Evolutionary conservation across 192 early-diverging fungal species (phyloP).

Genomic region (Polychytrium aggregatum): DNA sequence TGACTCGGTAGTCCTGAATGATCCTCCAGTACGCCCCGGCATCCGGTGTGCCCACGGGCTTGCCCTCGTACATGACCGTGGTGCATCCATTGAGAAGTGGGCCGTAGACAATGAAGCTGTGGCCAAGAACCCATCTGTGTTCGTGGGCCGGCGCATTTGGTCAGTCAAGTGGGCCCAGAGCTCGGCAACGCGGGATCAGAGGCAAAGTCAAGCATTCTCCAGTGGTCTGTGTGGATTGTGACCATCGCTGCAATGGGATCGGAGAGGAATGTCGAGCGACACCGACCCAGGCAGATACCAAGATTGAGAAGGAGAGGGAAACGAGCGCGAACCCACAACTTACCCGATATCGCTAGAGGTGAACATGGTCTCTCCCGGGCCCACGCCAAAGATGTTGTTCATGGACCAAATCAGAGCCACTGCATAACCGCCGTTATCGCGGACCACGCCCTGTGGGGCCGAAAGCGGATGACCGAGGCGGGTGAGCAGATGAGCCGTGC

Average conservation of each 20-base stretch:
- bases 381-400: conserved; percentile 58
- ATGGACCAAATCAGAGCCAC: conserved; percentile 60
- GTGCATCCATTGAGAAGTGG: conserved; percentile 67
- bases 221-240: too few species aligned
- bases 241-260: too few species aligned
- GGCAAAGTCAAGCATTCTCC: too few species aligned
- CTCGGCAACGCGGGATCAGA: too few species aligned
- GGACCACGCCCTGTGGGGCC: conserved; percentile 59
- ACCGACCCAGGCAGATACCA: too few species aligned
- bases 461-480: too few species aligned
- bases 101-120: conserved; percentile 71
- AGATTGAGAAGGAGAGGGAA: too few species aligned
- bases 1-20: conserved; percentile 63
- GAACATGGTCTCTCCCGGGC: conserved; percentile 68
- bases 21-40: conserved; percentile 73
- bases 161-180: too few species aligned
- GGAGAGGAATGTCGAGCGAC: not conserved
- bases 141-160: too few species aligned
- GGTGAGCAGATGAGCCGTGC: too few species aligned
- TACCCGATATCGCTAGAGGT: conserved; percentile 74
- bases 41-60: conserved; percentile 66
- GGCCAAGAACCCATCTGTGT: conserved; percentile 83
- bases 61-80: conserved; percentile 77
- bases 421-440: conserved; percentile 53
- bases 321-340: too few species aligned